Conservation (phyloP, 2,329 filamentous ascomycete species). For the Colletotrichum lentis region DNA sequence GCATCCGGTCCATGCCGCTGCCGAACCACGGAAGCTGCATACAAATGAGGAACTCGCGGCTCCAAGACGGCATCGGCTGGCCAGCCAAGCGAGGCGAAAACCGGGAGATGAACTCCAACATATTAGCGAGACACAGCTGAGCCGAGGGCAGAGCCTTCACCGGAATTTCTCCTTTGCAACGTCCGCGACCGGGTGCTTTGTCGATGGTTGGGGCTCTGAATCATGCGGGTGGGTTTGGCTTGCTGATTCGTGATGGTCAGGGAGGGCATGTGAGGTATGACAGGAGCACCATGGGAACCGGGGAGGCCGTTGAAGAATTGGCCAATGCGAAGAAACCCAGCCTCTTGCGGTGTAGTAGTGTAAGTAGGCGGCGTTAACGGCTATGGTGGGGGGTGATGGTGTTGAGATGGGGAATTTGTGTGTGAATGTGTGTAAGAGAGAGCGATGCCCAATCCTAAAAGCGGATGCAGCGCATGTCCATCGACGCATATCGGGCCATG, state of each 20-base stretch:
- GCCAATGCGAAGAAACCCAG: constrained; percentile 5
- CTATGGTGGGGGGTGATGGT: not conserved
- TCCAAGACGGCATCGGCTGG: constrained; percentile 21
- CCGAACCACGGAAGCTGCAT: not conserved
- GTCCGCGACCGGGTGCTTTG: not conserved
- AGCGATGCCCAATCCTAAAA: constrained; percentile 21
- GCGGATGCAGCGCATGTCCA: constrained; percentile 24
- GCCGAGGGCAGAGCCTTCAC: constrained; percentile 1
- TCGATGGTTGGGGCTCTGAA: not conserved
- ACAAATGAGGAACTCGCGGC: no score
- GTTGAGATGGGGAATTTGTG: constrained; percentile 14
- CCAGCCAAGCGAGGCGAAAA: constrained; percentile 23
- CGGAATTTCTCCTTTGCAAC: not conserved
- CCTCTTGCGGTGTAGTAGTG: constrained; percentile 13
- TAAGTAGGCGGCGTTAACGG: constrained; percentile 1
- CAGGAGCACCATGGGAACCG: not conserved
- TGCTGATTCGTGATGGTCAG: not conserved
- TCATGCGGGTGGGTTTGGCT: not conserved
- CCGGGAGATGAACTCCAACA: not conserved
- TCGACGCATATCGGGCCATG: constrained; percentile 18
- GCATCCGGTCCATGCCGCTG: not conserved
- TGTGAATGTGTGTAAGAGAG: not conserved
- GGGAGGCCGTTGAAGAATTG: constrained; percentile 5
- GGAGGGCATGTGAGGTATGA: not conserved
- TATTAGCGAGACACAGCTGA: not conserved